phyloP scores from a whole-genome alignment of 1,139 yeast species.

The Arxiozyma bovina region DNA sequence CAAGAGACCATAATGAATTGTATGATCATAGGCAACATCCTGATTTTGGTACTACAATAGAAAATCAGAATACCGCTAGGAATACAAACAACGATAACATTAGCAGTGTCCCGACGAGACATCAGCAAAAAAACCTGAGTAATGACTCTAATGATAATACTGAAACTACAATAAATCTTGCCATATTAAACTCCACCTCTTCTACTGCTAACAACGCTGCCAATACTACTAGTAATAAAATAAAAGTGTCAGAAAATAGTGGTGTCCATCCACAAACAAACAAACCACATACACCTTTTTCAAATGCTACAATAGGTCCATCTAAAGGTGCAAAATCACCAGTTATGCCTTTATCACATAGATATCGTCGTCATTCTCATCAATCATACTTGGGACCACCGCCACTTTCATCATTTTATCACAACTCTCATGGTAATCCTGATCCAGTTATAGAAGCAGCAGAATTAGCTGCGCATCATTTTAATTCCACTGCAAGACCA shows the following conservation, averaged over 20 bases:
- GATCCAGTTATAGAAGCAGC: constrained; percentile 15
- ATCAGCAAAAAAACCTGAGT: background rate
- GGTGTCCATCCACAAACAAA: background rate
- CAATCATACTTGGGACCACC: constrained; percentile 2
- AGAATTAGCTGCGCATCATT: constrained; percentile 2
- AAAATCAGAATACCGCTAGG: background rate
- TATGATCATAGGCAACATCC: constrained; percentile 52
- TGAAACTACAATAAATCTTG: background rate
- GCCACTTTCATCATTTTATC: background rate
- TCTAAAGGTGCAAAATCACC: background rate
- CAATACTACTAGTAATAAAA: too few relatives aligned
- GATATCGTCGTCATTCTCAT: constrained; percentile 4
- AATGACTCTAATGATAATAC: background rate
- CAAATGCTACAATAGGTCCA: background rate
- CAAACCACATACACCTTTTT: background rate
- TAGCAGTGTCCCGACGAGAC: background rate
- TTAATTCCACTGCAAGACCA: constrained; percentile 15
- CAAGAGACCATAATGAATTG: constrained; percentile 38
- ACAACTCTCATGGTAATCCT: constrained; percentile 5
- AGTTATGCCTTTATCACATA: background rate
- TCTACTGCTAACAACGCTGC: background rate
- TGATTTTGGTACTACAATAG: constrained; percentile 21
- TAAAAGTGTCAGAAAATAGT: background rate
- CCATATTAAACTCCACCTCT: background rate
- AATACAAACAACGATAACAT: background rate